Conservation (phyloP, 176 grass and related monocot genomes). For the Lolium perenne region DNA sequence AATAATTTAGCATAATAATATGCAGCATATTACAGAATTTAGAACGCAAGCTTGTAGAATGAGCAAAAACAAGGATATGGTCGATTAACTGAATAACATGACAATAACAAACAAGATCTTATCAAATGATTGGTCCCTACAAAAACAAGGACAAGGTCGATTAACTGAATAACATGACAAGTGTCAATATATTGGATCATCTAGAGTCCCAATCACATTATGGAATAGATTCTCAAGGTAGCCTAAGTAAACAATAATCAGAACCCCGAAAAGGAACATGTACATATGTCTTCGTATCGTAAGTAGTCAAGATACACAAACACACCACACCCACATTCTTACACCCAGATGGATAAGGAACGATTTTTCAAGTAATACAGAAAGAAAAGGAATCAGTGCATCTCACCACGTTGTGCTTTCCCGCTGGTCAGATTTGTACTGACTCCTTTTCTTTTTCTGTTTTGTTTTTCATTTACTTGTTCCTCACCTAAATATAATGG, state of each 20-base stretch:
- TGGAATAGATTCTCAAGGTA: background rate
- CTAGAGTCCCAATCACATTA: background rate
- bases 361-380: conserved; percentile 46
- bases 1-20: background rate
- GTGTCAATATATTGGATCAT: conserved; percentile 3
- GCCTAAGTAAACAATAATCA: conserved; percentile 6
- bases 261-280: background rate
- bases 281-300: conserved; percentile 7
- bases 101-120: background rate
- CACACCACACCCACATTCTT: conserved; percentile 23
- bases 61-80: conserved; percentile 26
- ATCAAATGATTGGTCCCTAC: conserved; percentile 21
- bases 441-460: conserved; percentile 80
- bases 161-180: background rate
- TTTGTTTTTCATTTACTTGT: conserved; percentile 80
- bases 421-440: conserved; percentile 67
- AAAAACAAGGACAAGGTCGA: background rate
- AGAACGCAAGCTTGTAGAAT: conserved; percentile 8
- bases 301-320: background rate
- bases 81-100: conserved; percentile 8
- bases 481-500: conserved; percentile 68
- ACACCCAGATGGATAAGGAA: conserved; percentile 31
- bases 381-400: conserved; percentile 66
- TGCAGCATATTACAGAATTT: conserved; percentile 4
- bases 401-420: conserved; percentile 70